Evolutionary conservation across 345 rosid species (phyloP).

Genomic region (Turritis glabra): DNA sequence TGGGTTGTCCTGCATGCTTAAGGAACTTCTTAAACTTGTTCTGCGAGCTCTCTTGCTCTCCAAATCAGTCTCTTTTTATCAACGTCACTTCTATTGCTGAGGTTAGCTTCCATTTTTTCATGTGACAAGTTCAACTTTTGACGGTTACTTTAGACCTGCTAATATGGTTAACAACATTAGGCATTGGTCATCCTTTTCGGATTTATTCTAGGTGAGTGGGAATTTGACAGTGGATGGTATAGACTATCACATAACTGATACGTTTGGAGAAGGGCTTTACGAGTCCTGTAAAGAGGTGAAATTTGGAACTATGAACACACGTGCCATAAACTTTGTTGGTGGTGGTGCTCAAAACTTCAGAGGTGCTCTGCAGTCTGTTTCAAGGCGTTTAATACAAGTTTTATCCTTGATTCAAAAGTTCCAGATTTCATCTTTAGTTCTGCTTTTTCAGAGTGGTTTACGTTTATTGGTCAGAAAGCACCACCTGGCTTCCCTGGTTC

Average conservation of each 20-base stretch:
- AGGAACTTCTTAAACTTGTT: slow-evolving; percentile 93
- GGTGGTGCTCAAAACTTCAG: slow-evolving; percentile 86
- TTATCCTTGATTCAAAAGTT: slow-evolving; percentile 18
- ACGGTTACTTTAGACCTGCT: not conserved
- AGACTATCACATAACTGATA: slow-evolving; percentile 62
- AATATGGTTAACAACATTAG: slow-evolving; percentile 15
- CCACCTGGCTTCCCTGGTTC: slow-evolving; percentile 79
- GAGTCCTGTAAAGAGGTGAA: slow-evolving; percentile 95
- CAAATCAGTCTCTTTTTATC: slow-evolving; percentile 86
- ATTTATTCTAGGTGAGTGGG: slow-evolving; percentile 62
- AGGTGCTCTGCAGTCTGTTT: slow-evolving; percentile 53
- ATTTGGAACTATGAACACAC: slow-evolving; percentile 96
- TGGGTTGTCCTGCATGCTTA: slow-evolving; percentile 98
- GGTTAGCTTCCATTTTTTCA: slow-evolving; percentile 50
- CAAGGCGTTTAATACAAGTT: slow-evolving; percentile 5
- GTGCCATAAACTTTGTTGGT: slow-evolving; percentile 86
- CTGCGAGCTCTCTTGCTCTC: slow-evolving; percentile 95
- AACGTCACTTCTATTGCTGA: slow-evolving; percentile 79
- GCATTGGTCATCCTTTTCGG: slow-evolving; percentile 19
- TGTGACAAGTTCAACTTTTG: not conserved
- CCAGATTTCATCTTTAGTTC: slow-evolving; percentile 26
- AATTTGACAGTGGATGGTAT: slow-evolving; percentile 87
- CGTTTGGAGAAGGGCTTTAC: slow-evolving; percentile 86
- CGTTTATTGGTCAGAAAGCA: slow-evolving; percentile 86
- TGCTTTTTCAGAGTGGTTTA: slow-evolving; percentile 76